Evolutionary conservation across 2,329 filamentous ascomycete genomes (phyloP).

Genomic region (Thermothelomyces thermophilus): DNA sequence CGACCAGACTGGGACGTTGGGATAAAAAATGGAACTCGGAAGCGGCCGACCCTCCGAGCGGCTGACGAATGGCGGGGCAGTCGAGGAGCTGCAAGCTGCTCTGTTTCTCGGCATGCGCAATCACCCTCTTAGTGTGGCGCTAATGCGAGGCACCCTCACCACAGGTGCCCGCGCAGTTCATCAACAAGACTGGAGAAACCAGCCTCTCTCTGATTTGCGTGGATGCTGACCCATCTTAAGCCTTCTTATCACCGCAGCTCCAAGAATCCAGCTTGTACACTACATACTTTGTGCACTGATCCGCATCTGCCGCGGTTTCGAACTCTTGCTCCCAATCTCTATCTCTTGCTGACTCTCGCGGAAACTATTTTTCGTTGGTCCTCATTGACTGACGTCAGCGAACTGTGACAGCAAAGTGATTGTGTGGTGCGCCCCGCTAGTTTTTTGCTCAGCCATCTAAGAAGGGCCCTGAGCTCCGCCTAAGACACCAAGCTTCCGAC

Average conservation of each 20-base stretch:
- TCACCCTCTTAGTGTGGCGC: neutral
- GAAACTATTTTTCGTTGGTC: neutral
- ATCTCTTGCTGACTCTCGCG: neutral
- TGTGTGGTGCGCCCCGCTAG: neutral
- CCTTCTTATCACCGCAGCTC: too few relatives aligned
- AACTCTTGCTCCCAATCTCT: too few relatives aligned
- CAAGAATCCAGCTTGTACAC: too few relatives aligned
- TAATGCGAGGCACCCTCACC: neutral
- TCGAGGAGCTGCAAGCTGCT: neutral
- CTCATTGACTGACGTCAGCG: constrained; percentile 9
- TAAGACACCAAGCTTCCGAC: constrained; percentile 21
- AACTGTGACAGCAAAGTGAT: neutral
- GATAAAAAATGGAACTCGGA: neutral
- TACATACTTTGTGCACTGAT: too few relatives aligned
- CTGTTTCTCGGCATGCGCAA: constrained; percentile 9
- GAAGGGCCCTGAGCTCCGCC: neutral
- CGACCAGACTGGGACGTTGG: neutral
- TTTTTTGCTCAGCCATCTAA: neutral
- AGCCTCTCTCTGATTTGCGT: too few relatives aligned
- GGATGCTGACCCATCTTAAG: constrained; percentile 2
- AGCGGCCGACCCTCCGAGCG: neutral
- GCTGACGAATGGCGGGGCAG: neutral
- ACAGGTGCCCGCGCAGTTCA: too few relatives aligned
- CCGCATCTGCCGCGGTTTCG: too few relatives aligned
- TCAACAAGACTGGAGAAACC: too few relatives aligned